Conservation (phyloP, 805 yeast genomes). For the Pichia rugopelliculosa region DNA sequence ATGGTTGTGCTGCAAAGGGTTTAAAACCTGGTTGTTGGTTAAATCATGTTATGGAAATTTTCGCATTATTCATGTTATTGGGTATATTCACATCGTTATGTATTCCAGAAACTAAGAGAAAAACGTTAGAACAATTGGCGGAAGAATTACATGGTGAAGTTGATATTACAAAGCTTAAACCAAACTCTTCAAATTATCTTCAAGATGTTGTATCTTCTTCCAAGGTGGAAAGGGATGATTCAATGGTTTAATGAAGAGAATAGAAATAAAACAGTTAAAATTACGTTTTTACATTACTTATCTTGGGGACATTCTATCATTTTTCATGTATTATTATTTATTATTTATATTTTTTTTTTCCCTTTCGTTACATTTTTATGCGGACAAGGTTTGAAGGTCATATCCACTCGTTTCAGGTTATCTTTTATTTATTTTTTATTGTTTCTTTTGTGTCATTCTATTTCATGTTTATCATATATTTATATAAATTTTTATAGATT, state of each 20-base stretch:
- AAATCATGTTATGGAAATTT: conserved; percentile 90
- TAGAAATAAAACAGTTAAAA: not conserved
- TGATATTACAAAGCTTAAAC: conserved; percentile 26
- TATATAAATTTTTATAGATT: too few relatives aligned
- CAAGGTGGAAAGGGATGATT: not conserved
- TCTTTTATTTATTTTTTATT: too few relatives aligned
- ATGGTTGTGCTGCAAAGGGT: conserved; percentile 56
- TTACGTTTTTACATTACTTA: not conserved
- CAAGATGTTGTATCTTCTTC: conserved; percentile 2
- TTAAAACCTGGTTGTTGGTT: conserved; percentile 62
- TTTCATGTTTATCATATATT: too few relatives aligned
- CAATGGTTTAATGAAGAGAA: conserved; percentile 2
- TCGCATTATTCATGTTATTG: conserved; percentile 82
- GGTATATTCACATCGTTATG: conserved; percentile 62
- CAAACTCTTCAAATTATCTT: not conserved
- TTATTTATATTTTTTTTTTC: not conserved
- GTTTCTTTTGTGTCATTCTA: too few relatives aligned
- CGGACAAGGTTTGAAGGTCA: too few relatives aligned
- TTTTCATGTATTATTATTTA: too few relatives aligned
- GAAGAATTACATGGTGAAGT: conserved; percentile 81
- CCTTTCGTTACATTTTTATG: too few relatives aligned
- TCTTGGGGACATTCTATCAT: too few relatives aligned
- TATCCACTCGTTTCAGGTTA: too few relatives aligned
- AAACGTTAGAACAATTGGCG: conserved; percentile 76
- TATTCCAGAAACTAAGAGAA: conserved; percentile 87